These are phyloP conservation scores for Ascobolus immersus DNA, from an alignment of 495 filamentous ascomycete species.

Conservation along the genomic window DNA sequence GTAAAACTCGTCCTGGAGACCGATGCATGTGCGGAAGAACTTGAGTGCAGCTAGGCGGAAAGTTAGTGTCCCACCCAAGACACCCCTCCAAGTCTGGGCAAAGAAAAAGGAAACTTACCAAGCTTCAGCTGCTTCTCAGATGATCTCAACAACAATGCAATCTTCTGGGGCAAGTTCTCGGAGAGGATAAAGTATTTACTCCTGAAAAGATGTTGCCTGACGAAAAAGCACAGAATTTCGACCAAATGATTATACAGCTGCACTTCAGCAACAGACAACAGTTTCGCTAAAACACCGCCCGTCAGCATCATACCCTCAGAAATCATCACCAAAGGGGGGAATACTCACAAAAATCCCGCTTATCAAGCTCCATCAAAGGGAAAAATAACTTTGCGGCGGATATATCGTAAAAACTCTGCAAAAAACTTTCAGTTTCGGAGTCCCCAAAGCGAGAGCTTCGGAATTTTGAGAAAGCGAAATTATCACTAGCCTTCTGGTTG, in stretches of 20 bases:
- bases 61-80: neutral
- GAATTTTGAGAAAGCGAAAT: too few relatives aligned
- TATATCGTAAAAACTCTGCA: slow-evolving; percentile 69
- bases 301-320: slow-evolving; percentile 22
- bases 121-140: slow-evolving; percentile 87
- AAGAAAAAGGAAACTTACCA: slow-evolving; percentile 27
- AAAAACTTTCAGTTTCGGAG: slow-evolving; percentile 61
- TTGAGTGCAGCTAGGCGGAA: slow-evolving; percentile 47
- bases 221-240: slow-evolving; percentile 84
- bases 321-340: slow-evolving; percentile 2
- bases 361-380: slow-evolving; percentile 60
- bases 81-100: neutral
- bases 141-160: slow-evolving; percentile 58
- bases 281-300: slow-evolving; percentile 24
- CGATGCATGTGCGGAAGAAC: slow-evolving; percentile 74
- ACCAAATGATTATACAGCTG: slow-evolving; percentile 74
- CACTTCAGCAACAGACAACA: slow-evolving; percentile 52
- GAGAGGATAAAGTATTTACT: slow-evolving; percentile 71
- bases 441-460: slow-evolving; percentile 17
- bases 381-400: slow-evolving; percentile 69
- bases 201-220: slow-evolving; percentile 62
- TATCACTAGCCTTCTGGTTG: slow-evolving; percentile 25
- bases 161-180: slow-evolving; percentile 51
- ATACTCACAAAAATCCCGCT: slow-evolving; percentile 30
- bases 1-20: slow-evolving; percentile 78